phyloP scores from a whole-genome alignment of 1,284 basidiomycete genomes.

The Bothia castanella region DNA sequence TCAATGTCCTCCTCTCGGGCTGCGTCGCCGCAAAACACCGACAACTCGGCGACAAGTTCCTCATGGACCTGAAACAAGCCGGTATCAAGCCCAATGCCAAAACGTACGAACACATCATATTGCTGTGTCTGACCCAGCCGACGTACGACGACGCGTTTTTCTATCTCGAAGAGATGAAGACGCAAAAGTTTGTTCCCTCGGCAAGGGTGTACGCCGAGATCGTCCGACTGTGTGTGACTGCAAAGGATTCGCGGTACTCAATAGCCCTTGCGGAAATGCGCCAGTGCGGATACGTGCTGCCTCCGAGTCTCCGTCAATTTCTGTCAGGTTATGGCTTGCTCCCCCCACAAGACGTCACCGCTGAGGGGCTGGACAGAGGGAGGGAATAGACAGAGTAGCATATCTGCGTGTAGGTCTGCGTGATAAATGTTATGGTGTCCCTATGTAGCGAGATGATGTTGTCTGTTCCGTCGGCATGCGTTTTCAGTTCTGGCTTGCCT shows the following conservation, averaged over 20 bases:
- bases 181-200: slow-evolving; percentile 52
- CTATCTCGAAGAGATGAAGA: slow-evolving; percentile 85
- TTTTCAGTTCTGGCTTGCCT: too few species aligned
- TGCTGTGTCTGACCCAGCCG: slow-evolving; percentile 64
- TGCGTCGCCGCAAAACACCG: slow-evolving; percentile 56
- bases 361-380: neutral
- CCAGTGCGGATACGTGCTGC: slow-evolving; percentile 43
- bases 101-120: slow-evolving; percentile 67
- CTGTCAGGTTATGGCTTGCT: slow-evolving; percentile 25
- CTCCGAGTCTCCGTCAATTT: slow-evolving; percentile 32
- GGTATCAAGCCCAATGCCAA: slow-evolving; percentile 50
- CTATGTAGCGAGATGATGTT: neutral
- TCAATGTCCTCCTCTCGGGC: slow-evolving; percentile 64
- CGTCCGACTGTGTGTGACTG: slow-evolving; percentile 53
- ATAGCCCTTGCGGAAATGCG: slow-evolving; percentile 72
- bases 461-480: neutral
- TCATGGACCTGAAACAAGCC: slow-evolving; percentile 58
- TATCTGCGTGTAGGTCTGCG: neutral
- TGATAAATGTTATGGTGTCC: too few species aligned
- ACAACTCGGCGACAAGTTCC: slow-evolving; percentile 57
- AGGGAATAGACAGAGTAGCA: neutral
- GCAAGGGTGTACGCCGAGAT: slow-evolving; percentile 58
- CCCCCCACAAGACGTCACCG: neutral
- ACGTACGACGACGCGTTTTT: slow-evolving; percentile 84
- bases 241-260: slow-evolving; percentile 59